phyloP scores from a whole-genome alignment of 148 eudicot genomes.

The Talinum fruticosum region DNA sequence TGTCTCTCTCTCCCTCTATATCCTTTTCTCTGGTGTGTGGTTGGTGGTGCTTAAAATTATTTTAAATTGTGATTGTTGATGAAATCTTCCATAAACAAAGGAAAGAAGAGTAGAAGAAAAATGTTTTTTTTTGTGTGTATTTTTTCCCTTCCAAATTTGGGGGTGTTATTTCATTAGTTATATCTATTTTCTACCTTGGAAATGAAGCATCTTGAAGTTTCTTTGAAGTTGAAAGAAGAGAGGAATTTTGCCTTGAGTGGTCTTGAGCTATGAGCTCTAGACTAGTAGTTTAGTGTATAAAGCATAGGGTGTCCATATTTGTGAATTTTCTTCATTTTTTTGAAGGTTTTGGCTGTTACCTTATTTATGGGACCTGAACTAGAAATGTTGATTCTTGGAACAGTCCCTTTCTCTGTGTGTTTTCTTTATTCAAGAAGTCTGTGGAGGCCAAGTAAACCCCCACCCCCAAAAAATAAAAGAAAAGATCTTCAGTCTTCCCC shows the following conservation, averaged over 20 bases:
- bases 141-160: neutral
- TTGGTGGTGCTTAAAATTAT: neutral
- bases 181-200: neutral
- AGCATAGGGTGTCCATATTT: conserved; percentile 7
- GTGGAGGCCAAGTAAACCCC: neutral
- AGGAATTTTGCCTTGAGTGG: neutral
- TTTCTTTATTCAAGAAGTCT: neutral
- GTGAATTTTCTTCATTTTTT: conserved; percentile 6
- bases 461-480: neutral
- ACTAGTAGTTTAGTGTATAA: neutral
- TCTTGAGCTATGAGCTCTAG: conserved; percentile 6
- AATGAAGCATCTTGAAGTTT: conserved; percentile 11
- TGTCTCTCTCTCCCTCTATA: neutral
- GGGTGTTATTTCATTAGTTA: neutral
- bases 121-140: too few relatives aligned
- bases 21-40: neutral
- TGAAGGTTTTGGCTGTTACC: conserved; percentile 16
- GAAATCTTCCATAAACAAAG: too few relatives aligned
- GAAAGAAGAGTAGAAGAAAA: too few relatives aligned
- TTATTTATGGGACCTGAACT: conserved; percentile 15
- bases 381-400: conserved; percentile 14
- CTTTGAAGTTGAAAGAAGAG: conserved; percentile 10
- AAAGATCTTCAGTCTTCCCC: neutral
- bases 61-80: too few relatives aligned
- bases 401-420: conserved; percentile 22